Conservation (phyloP, 2,329 filamentous ascomycete genomes). For the Amphichorda felina region DNA sequence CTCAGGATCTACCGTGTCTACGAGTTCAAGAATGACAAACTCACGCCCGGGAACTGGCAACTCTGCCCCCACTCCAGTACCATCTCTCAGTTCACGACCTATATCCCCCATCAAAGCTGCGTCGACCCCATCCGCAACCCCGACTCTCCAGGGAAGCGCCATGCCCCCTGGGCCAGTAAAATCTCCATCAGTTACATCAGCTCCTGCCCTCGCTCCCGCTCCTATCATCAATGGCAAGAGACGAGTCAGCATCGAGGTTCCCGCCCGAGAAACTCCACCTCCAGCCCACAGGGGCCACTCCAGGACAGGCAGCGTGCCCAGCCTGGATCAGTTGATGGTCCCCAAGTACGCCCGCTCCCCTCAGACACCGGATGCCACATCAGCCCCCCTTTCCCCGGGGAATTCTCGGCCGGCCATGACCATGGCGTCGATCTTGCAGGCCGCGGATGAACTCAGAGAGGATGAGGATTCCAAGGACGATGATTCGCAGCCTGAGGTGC, state of each 20-base stretch:
- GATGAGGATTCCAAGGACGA: slow-evolving; percentile 14
- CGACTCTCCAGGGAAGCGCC: slow-evolving; percentile 8
- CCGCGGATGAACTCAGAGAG: slow-evolving; percentile 36
- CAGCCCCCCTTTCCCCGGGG: slow-evolving; percentile 21
- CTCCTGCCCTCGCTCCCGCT: slow-evolving; percentile 22
- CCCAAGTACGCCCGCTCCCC: slow-evolving; percentile 11
- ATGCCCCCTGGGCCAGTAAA: slow-evolving; percentile 11
- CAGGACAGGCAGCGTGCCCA: slow-evolving; percentile 25
- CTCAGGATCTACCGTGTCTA: slow-evolving; percentile 34
- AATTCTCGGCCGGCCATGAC: slow-evolving; percentile 24
- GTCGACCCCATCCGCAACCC: slow-evolving; percentile 7
- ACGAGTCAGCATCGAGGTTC: slow-evolving; percentile 29
- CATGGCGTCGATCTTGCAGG: slow-evolving; percentile 44
- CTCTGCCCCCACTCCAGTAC: slow-evolving; percentile 9
- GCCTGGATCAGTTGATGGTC: slow-evolving; percentile 22
- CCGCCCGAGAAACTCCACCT: slow-evolving; percentile 13
- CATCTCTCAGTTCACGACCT: slow-evolving; percentile 25
- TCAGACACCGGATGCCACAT: slow-evolving; percentile 14
- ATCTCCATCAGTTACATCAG: slow-evolving; percentile 20
- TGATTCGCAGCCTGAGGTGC: slow-evolving; percentile 20
- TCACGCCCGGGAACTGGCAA: slow-evolving; percentile 25
- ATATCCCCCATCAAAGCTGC: slow-evolving; percentile 37
- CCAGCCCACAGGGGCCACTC: slow-evolving; percentile 21
- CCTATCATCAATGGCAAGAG: slow-evolving; percentile 19
- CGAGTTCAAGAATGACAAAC: slow-evolving; percentile 26